Conservation (phyloP, 2,329 filamentous ascomycete genomes). For the Trichoderma koningii region DNA sequence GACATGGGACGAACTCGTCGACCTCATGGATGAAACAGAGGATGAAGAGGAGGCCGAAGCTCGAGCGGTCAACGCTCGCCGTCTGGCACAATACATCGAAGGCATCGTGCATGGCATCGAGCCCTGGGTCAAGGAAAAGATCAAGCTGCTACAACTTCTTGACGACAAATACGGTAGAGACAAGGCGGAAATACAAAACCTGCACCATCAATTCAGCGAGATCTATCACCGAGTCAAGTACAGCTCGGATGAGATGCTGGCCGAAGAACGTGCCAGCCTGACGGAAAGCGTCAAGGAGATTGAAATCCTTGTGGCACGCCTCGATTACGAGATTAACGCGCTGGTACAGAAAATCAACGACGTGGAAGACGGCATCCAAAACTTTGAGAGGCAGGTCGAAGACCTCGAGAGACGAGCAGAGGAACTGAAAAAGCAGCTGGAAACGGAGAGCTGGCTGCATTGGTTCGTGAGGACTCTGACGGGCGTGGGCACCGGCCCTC, state of each 20-base stretch:
- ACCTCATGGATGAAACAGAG: constrained; percentile 40
- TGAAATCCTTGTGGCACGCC: constrained; percentile 76
- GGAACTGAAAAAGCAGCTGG: constrained; percentile 62
- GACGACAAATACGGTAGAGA: constrained; percentile 65
- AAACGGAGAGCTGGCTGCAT: constrained; percentile 64
- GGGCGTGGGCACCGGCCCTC: constrained; percentile 61
- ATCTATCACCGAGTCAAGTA: constrained; percentile 69
- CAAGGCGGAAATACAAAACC: constrained; percentile 62
- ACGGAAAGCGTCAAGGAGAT: constrained; percentile 75
- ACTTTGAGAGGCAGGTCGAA: constrained; percentile 77
- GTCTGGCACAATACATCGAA: constrained; percentile 56
- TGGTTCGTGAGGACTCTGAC: constrained; percentile 65
- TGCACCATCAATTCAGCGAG: constrained; percentile 72
- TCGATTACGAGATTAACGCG: constrained; percentile 88
- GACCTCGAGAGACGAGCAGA: constrained; percentile 68
- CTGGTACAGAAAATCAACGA: constrained; percentile 81
- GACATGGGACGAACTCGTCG: constrained; percentile 61
- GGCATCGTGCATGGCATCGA: constrained; percentile 55
- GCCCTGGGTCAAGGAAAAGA: constrained; percentile 62
- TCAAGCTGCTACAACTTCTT: constrained; percentile 59
- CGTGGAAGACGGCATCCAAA: constrained; percentile 77
- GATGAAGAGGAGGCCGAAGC: constrained; percentile 38
- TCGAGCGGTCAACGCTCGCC: constrained; percentile 56
- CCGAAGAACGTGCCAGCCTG: constrained; percentile 67
- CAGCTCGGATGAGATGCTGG: constrained; percentile 67